Base-by-base conservation (phyloP, 225 moss, liverwort and hornwort species). In the Antitrichia curtipendula region DNA sequence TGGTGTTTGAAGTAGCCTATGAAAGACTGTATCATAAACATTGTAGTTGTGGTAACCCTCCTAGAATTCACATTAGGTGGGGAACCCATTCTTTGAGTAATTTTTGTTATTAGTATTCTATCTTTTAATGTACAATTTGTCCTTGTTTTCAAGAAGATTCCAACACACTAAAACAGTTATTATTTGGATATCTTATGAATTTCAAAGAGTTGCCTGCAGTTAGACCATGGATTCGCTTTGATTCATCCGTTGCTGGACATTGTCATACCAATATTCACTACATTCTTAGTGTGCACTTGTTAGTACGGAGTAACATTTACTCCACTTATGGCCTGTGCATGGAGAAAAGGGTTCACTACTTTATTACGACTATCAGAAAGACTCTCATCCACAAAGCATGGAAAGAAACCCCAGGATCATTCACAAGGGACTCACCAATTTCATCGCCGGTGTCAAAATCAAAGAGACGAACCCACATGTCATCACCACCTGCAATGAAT, bases 381-480 rank as follows among this genome's bases (percentile, higher is more conserved):
- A 68, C 23, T 85, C 25, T 45, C 32, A 68, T 49, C 41, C 81
- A 49, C 69, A 87, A 68, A 34, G 36, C 47, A 78, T 49, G 87
- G 43, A 31, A 89, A 53, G 73, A 56, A 63, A 77, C 70, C 52
- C 36, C 41, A 85, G 64, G 53, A 78, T 78, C 78, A 52, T 63
- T 56, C 41, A 52, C 82, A 72, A 79, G n/a, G 36, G 49, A 86
- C 91, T 91, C 89, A 99, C 99, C 99, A 78, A 99, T 94, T 90
- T 99, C 99, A 82, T 96, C 94, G 86, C 99, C 99, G 31, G 93
- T 95, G 74, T 96, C 97, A 72, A 97, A 97, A 88, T 99, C 97
- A 85, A 97, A 99, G 82, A 99, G 96, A 56, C 99, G 97, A 86
- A 97, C 99, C 99, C 99, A 99, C 99, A 99, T 99, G 75, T 99